Base-by-base conservation (phyloP, 2,329 filamentous ascomycete genomes). In the Monilinia aucupariae region DNA sequence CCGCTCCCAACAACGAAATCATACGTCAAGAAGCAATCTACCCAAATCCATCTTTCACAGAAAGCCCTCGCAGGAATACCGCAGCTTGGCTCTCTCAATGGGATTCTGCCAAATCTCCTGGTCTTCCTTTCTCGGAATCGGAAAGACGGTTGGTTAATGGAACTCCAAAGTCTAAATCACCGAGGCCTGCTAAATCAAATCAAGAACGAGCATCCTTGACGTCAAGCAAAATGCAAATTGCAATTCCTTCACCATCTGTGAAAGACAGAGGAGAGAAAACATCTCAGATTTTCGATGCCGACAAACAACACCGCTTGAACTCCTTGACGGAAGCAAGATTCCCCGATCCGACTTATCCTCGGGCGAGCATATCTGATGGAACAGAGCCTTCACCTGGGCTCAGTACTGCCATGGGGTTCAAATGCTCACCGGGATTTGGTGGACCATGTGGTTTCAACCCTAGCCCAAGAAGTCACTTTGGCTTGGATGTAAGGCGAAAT, bases 1-100 rank as follows among this genome's bases (percentile, higher is more conserved):
- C 39, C 34, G 15, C 13, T 32, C 9, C 12, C 8, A 9, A 9
- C 10, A 39, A 61, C n/a, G 4, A 61, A 41, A 64, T 61, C 17
- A 50, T 64, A 50, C 27, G n/a, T 27, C 61, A 63, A 45, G 61
- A 63, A 59, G 54, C 61, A 63, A 30, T n/a, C 13, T 51, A 63
- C 13, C 61, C 47, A 13, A 64, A 54, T 25, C 48, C 58, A 15
- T 64, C 41, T 39, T 61, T 49, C 13, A 61, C 43, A 22, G 48
- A 55, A 25, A 54, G 49, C 39, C 54, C 50, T 32, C 41, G 53
- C 25, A 61, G 10, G n/a, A 55, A 54, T 32, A 61, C 61, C 10
- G 54, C 47, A 22, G 48, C 25, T 47, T 34, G 52, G 15, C 41
- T 59, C 17, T 63, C 61, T 39, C 30, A 59, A 51, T 51, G 34